Conservation (phyloP, 1,284 basidiomycete genomes). For the Veloporphyrellus conicus region DNA sequence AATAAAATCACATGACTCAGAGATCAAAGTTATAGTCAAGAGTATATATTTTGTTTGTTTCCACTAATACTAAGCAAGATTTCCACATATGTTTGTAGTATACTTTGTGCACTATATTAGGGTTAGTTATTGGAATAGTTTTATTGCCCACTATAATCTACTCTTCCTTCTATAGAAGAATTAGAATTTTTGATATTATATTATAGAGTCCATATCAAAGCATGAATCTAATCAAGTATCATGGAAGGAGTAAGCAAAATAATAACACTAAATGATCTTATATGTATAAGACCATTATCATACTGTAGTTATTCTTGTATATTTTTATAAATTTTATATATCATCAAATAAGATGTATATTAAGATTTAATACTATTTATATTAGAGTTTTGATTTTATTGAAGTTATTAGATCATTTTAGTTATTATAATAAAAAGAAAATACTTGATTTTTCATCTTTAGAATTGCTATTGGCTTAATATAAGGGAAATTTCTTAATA, state of each 20-base stretch:
- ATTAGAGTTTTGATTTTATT: too few species aligned
- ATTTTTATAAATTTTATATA: not conserved
- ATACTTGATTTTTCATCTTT: slow-evolving; percentile 3
- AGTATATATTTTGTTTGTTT: too few species aligned
- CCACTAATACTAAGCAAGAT: too few species aligned
- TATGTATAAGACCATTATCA: not conserved
- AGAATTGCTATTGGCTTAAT: not conserved
- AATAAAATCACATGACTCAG: too few species aligned
- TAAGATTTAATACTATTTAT: too few species aligned
- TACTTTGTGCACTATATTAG: too few species aligned
- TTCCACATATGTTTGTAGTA: too few species aligned
- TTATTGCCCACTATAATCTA: too few species aligned
- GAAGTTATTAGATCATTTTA: too few species aligned
- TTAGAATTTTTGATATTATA: not conserved
- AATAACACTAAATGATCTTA: not conserved
- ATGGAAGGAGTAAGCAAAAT: slow-evolving; percentile 1
- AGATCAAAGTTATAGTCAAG: too few species aligned
- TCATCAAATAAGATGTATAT: too few species aligned
- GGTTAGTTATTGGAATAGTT: too few species aligned
- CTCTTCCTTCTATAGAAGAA: slow-evolving; percentile 1
- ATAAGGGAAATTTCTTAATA: slow-evolving; percentile 11
- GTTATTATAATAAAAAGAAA: not conserved
- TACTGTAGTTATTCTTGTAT: slow-evolving; percentile 6
- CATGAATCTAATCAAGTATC: slow-evolving; percentile 6
- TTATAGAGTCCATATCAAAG: not conserved